A percentile compares a stretch with the other conserved stretches of the same genome.
Conservation (phyloP, 2,329 filamentous ascomycete genomes). For the Neonectria coccinea region DNA sequence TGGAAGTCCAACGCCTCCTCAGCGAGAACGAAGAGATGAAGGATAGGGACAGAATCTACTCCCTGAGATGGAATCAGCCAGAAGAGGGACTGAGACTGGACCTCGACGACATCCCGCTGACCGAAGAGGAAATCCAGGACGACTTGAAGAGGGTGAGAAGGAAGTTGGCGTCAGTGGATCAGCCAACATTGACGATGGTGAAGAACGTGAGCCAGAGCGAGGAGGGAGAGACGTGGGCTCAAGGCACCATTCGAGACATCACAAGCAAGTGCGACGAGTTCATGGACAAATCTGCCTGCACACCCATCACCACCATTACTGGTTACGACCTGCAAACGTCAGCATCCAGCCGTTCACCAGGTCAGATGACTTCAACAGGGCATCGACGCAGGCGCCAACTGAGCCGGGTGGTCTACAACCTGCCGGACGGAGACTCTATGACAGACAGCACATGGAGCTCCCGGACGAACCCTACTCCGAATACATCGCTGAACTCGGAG, state of each 20-base stretch:
- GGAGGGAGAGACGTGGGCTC: slow-evolving; percentile 36
- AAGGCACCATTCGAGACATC: slow-evolving; percentile 39
- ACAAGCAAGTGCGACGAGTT: slow-evolving; percentile 37
- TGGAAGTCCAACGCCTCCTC: slow-evolving; percentile 19
- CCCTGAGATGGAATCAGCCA: slow-evolving; percentile 19
- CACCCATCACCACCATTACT: slow-evolving; percentile 73
- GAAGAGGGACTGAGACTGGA: slow-evolving; percentile 18
- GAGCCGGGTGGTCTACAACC: slow-evolving; percentile 40
- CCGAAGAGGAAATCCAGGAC: slow-evolving; percentile 32
- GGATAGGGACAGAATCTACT: slow-evolving; percentile 16
- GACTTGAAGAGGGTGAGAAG: slow-evolving; percentile 27
- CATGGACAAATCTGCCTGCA: slow-evolving; percentile 60
- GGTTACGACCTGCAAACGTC: slow-evolving; percentile 55
- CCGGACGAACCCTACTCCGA: slow-evolving; percentile 42
- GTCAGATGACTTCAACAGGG: not conserved
- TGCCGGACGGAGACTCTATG: slow-evolving; percentile 34
- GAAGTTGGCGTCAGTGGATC: slow-evolving; percentile 23
- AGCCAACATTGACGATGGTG: slow-evolving; percentile 22
- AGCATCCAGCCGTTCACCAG: slow-evolving; percentile 30
- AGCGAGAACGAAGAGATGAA: slow-evolving; percentile 11
- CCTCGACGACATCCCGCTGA: slow-evolving; percentile 14
- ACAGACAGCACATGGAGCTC: slow-evolving; percentile 33
- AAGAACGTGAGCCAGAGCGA: slow-evolving; percentile 18
- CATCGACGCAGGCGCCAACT: slow-evolving; percentile 26
- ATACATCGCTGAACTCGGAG: slow-evolving; percentile 42